Base-by-base conservation (phyloP, 1,139 yeast species). In the Pichia sp. region DNA sequence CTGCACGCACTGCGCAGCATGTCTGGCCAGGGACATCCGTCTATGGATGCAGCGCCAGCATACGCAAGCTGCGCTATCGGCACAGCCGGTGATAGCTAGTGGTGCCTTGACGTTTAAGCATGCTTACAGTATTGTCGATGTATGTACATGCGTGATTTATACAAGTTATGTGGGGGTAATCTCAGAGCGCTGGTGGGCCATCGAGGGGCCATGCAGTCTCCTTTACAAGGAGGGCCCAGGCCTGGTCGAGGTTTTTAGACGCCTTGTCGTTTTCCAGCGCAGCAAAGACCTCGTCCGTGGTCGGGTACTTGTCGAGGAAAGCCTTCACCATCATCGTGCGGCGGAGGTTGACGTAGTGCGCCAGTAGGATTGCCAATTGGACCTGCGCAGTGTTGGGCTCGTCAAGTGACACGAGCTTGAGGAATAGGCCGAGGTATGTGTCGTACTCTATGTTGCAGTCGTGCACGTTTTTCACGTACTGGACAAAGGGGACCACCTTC, bases 401-500 rank as follows among this genome's bases (percentile, higher is more conserved):
- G 29, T 10, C 31, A 10, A 23, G 29, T 5, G 45, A 42, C 13
- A 42, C 31, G 31, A 42, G 26, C 31, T 42, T 26, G 6, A 13
- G 15, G 31, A 42, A 42, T n/a, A 13, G 10, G 31, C n/a, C 29
- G n/a, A 42, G 32, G 41, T 52, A 55, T 6, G 40, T 16, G 13
- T 13, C 42, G 32, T 51, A 56, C 30, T 38, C 26, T 10, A 58
- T 29, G 43, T 55, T 41, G 5, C 53, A 16, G 13, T 30, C 26
- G 42, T 54, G 32, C 2, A 16, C 40, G 4, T 47, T 26, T 36
- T 53, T 44, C 2, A 57, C 4, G 26, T 48, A 52, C n/a, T 51
- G 29, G 11, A 54, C 53, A 43, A 50, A 47, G 23, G 58, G 41
- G 8, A 58, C 23, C 11, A 56, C 45, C 26, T 54, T 47, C 16